A percentile compares a stretch with the other conserved stretches of the same genome.
Conservation (phyloP, 2,329 filamentous ascomycete genomes). For the Salinomyces thailandicus region DNA sequence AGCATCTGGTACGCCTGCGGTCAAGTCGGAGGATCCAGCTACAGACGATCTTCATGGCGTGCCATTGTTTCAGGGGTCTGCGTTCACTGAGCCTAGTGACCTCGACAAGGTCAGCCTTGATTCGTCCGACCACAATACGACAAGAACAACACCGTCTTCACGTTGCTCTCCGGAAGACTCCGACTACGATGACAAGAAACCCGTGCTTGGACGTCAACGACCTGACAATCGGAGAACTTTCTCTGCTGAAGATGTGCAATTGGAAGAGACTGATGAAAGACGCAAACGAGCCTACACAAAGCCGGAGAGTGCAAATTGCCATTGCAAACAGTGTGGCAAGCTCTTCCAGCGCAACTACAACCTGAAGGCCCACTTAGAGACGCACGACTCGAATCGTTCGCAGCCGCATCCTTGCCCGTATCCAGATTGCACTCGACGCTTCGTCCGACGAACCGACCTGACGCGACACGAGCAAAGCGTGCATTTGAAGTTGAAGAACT, state of each 20-base stretch:
- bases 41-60: background rate
- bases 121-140: background rate
- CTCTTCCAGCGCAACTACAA: constrained; percentile 79
- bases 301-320: constrained; percentile 59
- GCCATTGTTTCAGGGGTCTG: background rate
- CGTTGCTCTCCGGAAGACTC: background rate
- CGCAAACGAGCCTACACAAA: constrained; percentile 28
- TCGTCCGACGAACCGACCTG: constrained; percentile 75
- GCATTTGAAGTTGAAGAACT: constrained; percentile 61
- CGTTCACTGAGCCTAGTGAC: constrained; percentile 1
- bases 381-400: constrained; percentile 62
- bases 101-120: background rate
- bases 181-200: constrained; percentile 1
- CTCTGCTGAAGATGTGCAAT: background rate
- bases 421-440: constrained; percentile 59
- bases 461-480: constrained; percentile 47
- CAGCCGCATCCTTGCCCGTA: constrained; percentile 60
- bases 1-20: constrained; percentile 9
- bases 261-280: constrained; percentile 6
- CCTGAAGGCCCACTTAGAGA: constrained; percentile 76
- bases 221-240: background rate
- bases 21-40: constrained; percentile 15
- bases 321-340: constrained; percentile 65
- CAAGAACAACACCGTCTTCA: no score
- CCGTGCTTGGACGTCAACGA: background rate